A percentile compares a stretch with the other conserved stretches of the same genome.
Conservation (phyloP, 2,329 filamentous ascomycete species). For the Juglanconis juglandina region DNA sequence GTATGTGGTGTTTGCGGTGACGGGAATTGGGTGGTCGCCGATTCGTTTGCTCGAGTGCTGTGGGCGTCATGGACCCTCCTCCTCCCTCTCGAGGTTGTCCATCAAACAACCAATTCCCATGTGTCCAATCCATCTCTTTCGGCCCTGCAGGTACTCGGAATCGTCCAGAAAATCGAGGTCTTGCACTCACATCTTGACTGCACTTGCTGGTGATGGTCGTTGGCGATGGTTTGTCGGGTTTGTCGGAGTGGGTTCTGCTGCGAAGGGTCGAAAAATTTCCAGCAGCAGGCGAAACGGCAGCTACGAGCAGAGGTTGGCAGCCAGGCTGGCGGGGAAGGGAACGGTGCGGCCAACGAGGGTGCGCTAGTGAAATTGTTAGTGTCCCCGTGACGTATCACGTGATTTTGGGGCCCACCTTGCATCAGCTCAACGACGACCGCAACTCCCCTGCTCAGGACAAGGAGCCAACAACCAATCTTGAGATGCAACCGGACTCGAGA, state of each 20-base stretch:
- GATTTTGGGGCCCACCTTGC: not conserved
- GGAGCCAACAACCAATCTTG: not conserved
- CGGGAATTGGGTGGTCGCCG: not conserved
- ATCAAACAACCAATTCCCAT: slow-evolving; percentile 12
- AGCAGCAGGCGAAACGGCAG: slow-evolving; percentile 15
- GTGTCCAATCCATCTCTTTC: slow-evolving; percentile 11
- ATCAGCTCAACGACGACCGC: not conserved
- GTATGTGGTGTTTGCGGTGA: slow-evolving; percentile 3
- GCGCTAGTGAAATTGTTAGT: slow-evolving; percentile 16
- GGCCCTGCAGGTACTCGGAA: slow-evolving; percentile 1
- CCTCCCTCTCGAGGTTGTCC: not conserved
- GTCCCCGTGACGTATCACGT: slow-evolving; percentile 17
- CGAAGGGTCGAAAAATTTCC: slow-evolving; percentile 18
- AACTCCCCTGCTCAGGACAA: not conserved
- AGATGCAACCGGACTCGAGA: not conserved
- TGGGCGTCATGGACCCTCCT: slow-evolving; percentile 9
- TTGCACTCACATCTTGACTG: slow-evolving; percentile 38
- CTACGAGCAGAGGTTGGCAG: slow-evolving; percentile 13
- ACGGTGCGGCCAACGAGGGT: slow-evolving; percentile 1
- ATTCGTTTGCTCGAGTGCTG: not conserved
- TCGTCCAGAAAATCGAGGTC: slow-evolving; percentile 13
- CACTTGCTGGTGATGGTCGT: slow-evolving; percentile 35
- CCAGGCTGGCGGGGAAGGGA: slow-evolving; percentile 12
- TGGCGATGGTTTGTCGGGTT: slow-evolving; percentile 23
- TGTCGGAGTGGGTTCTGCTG: slow-evolving; percentile 21